These are phyloP conservation scores for Pythium diclinum DNA, from an alignment of 352 stramenopile species.

Conservation along the genomic window DNA sequence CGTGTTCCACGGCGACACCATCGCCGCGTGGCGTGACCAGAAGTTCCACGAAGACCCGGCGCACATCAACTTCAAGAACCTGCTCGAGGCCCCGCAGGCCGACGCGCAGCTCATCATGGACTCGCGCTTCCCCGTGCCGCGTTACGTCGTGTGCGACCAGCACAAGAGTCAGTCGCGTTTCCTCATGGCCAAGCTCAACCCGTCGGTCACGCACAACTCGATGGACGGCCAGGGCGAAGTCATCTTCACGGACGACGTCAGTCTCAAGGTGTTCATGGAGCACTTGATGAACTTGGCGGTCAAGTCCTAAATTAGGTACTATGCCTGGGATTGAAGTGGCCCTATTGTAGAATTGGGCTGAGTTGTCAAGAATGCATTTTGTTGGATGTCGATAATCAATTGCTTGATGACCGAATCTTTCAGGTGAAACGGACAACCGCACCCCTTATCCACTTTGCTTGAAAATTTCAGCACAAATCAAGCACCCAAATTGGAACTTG, in stretches of 20 bases:
- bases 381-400: background rate
- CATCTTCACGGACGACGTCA: slow-evolving; percentile 99
- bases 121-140: slow-evolving; percentile 96
- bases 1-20: slow-evolving; percentile 99
- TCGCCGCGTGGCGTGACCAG: slow-evolving; percentile 97
- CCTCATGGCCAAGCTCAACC: slow-evolving; percentile 99
- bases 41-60: slow-evolving; percentile 93
- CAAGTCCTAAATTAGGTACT: slow-evolving; percentile 55
- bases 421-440: background rate
- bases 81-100: slow-evolving; percentile 96
- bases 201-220: slow-evolving; percentile 96
- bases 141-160: slow-evolving; percentile 99
- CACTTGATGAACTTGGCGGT: slow-evolving; percentile 93
- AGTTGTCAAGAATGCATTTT: slow-evolving; percentile 4
- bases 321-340: background rate
- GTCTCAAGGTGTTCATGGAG: slow-evolving; percentile 99
- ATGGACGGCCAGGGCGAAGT: slow-evolving; percentile 92
- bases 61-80: slow-evolving; percentile 98
- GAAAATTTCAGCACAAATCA: slow-evolving; percentile 1
- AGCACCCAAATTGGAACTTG: slow-evolving; percentile 1
- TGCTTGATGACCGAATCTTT: background rate
- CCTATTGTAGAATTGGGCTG: background rate
- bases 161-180: slow-evolving; percentile 99
- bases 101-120: slow-evolving; percentile 99
- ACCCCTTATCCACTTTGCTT: slow-evolving; percentile 4